phyloP scores from a whole-genome alignment of 2,329 filamentous ascomycete genomes.

The Fusarium ambrosium region DNA sequence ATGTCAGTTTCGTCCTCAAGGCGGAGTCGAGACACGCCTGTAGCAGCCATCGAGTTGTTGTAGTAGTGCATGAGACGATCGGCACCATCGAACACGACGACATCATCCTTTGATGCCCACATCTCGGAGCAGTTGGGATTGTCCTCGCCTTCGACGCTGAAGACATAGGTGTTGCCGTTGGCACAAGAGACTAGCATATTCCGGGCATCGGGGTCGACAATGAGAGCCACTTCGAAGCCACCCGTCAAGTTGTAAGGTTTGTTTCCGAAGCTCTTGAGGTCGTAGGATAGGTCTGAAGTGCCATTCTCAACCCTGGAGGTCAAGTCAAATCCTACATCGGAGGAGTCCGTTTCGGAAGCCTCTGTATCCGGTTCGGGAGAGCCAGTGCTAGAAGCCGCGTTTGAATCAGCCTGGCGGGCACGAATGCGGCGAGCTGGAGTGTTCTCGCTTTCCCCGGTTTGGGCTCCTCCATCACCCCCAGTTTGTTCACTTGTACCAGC shows the following conservation, averaged over 20 bases:
- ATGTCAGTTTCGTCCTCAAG: slow-evolving; percentile 32
- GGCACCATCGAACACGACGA: slow-evolving; percentile 42
- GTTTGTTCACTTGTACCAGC: background rate
- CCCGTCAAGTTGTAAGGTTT: background rate
- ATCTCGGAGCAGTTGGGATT: slow-evolving; percentile 39
- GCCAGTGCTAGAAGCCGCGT: background rate
- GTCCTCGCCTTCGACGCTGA: slow-evolving; percentile 33
- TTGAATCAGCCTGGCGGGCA: background rate
- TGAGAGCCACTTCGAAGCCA: background rate
- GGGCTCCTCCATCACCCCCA: too few species aligned
- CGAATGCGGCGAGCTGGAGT: background rate
- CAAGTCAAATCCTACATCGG: background rate
- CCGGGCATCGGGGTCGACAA: background rate
- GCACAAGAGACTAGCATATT: slow-evolving; percentile 44
- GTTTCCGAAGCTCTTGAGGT: background rate
- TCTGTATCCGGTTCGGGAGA: background rate
- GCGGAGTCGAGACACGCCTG: slow-evolving; percentile 51
- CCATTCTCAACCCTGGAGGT: background rate
- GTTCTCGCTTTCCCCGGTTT: background rate
- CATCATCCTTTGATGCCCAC: slow-evolving; percentile 40
- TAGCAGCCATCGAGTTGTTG: slow-evolving; percentile 48
- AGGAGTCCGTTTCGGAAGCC: background rate
- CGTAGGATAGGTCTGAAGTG: background rate
- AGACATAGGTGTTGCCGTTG: slow-evolving; percentile 53
- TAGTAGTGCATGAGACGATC: slow-evolving; percentile 52